Evolutionary conservation across 768 basidiomycete species (phyloP), one percentile per base, ranked within the genome.

Genomic region (Rhodotorula toruloides): DNA sequence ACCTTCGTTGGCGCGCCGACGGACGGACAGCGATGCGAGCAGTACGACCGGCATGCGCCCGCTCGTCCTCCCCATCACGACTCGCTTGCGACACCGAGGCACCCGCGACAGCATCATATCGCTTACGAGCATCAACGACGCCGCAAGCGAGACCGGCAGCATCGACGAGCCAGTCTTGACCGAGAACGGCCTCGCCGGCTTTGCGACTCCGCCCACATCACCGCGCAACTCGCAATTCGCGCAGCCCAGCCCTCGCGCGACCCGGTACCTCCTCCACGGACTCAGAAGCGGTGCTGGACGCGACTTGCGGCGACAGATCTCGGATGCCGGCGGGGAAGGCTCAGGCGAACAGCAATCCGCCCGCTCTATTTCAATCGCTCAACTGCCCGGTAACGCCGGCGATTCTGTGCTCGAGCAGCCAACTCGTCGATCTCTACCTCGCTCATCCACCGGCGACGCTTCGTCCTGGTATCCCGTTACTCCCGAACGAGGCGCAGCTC

Each of bases 391-490:
- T 25, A 9, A 47, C 46, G 6, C 61, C 43, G 25, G 44, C 54
- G 42, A 32, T 10, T 19, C 54, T 2, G 7, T 11, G 44, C 12
- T 22, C 31, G 42, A 34, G 55, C 32, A 37, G n/a, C n/a, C n/a
- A n/a, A n/a, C n/a, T n/a, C n/a, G n/a, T n/a, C n/a, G n/a, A n/a
- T n/a, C n/a, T n/a, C n/a, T 36, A 3, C 34, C 32, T 25, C 34
- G 52, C 1, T 12, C 25, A 32, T 6, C 32, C 9, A 21, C 22
- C 25, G 25, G 27, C 12, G 58, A 63, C 10, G 40, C 53, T 14
- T 32, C 50, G 5, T 42, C 61, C 3, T 67, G 67, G 67, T 68
- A 48, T 54, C 67, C 67, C 5, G 3, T 27, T 5, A 68, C 67
- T 17, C 61, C 67, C 19, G 6, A 22, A 8, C 56, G 61, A 10